phyloP scores from a whole-genome alignment of 257 asterid species.

The Jacaranda mimosifolia region DNA sequence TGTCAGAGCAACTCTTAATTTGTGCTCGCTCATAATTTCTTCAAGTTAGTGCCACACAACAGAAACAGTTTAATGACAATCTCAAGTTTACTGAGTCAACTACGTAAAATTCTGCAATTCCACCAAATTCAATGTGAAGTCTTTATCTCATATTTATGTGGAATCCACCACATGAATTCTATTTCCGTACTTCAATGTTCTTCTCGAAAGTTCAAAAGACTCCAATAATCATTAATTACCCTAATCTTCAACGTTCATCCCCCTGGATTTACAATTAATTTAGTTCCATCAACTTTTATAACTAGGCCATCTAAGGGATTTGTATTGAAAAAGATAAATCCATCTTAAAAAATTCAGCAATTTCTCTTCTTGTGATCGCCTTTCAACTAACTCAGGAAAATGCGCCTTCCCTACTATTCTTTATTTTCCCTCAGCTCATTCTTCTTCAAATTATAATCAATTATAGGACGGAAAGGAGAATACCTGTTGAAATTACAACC shows the following conservation, averaged over 20 bases:
- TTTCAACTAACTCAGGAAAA: background rate
- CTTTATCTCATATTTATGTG: background rate
- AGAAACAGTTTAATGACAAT: background rate
- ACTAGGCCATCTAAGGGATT: constrained; percentile 1
- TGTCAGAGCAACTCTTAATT: background rate
- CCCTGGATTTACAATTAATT: background rate
- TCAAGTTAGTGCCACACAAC: background rate
- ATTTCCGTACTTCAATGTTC: constrained; percentile 5
- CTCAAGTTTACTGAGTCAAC: background rate
- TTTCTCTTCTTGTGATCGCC: background rate
- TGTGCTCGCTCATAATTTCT: background rate
- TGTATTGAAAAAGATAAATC: background rate
- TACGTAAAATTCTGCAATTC: background rate
- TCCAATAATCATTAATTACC: background rate
- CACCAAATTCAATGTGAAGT: constrained; percentile 16
- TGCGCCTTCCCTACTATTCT: background rate
- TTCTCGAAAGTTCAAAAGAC: background rate
- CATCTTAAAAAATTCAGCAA: constrained; percentile 7
- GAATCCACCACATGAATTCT: constrained; percentile 22
- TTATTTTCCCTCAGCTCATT: background rate
- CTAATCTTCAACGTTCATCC: background rate
- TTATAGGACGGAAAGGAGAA: background rate
- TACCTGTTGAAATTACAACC: constrained; percentile 12
- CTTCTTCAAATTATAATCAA: constrained; percentile 8
- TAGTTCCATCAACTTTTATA: constrained; percentile 18